Base-by-base conservation (phyloP, 139 green algal genomes). In the Marvania coccoides region DNA sequence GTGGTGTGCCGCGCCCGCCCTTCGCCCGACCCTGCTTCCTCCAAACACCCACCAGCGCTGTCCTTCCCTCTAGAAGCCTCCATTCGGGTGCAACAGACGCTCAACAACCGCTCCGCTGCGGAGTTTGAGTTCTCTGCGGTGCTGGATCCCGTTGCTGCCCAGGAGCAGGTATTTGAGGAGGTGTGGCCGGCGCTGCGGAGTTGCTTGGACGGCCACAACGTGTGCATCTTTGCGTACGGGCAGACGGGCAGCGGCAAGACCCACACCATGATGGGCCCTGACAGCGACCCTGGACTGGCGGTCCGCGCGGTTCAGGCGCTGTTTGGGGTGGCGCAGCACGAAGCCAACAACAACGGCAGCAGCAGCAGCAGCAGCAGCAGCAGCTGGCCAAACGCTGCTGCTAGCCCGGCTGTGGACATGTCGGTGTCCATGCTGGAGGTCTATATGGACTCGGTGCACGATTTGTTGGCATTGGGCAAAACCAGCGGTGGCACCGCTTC, bases 171-270 rank as follows among this genome's bases (percentile, higher is more conserved):
- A 40, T 85, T 77, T 59, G 79, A 79, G n/a, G 79, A 90, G 65
- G 78, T 89, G 24, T 61, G 37, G 6, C 58, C 69, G 0, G 65
- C 88, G 57, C 72, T 90, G 35, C 60, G 53, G 37, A 4, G 53
- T 3, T 69, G 58, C 28, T 46, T 89, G 8, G 83, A 91, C 37
- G 76, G 76, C 9, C 75, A 79, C 29, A 95, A 95, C 76, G 81
- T 81, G 57, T 96, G 90, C 0, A 86, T 98, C 0, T 98, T 98
- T 80, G 93, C 93, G 0, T 98, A 98, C 70, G 93, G 93, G 3
- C 94, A 98, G 79, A 98, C 93, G 9, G 90, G 77, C 66, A 91
- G 77, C 26, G 93, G 93, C 46, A 98, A 98, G 71, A 98, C 93
- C 1, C 83, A 96, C 74, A 98, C 94, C 12, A 98, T 98, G 90